A percentile compares a stretch with the other conserved stretches of the same genome.
Evolutionary conservation across 2,329 filamentous ascomycete species (phyloP).

Genomic region (Hymenoscyphus fructigenus): DNA sequence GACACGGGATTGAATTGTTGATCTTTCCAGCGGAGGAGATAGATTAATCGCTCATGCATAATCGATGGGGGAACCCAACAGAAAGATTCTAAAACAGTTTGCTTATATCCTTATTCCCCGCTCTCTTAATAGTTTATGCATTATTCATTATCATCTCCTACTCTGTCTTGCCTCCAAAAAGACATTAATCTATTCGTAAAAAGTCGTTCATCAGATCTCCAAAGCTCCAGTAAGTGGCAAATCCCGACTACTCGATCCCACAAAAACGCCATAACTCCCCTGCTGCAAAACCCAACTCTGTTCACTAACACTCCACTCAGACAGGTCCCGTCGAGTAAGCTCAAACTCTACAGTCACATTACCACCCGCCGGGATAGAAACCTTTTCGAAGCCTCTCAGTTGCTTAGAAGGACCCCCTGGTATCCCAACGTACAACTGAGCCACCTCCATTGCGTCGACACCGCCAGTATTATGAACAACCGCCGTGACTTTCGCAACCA

Average conservation of each 20-base stretch:
- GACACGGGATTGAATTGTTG: not conserved
- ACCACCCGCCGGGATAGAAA: constrained; percentile 47
- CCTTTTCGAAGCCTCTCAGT: constrained; percentile 63
- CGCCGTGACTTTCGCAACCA: constrained; percentile 48
- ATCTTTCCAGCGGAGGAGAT: not conserved
- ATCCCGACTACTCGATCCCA: constrained; percentile 26
- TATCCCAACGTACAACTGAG: constrained; percentile 35
- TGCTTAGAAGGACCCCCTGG: constrained; percentile 53
- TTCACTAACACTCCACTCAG: constrained; percentile 59
- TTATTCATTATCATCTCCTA: not conserved
- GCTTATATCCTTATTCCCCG: not conserved
- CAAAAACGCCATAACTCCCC: constrained; percentile 25
- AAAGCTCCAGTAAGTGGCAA: constrained; percentile 18
- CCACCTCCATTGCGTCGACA: constrained; percentile 35
- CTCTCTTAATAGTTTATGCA: not conserved
- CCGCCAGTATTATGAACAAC: constrained; percentile 53
- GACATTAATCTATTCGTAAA: not conserved
- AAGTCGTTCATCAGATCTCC: not conserved
- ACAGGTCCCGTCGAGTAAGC: constrained; percentile 61
- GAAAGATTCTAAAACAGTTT: not conserved
- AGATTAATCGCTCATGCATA: not conserved
- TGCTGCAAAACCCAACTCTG: constrained; percentile 56
- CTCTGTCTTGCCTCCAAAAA: not conserved
- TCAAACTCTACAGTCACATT: constrained; percentile 48
- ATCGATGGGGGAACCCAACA: not conserved